A percentile compares a stretch with the other conserved stretches of the same genome.
Conservation (phyloP, 805 yeast genomes). For the Candida nanaspora region DNA sequence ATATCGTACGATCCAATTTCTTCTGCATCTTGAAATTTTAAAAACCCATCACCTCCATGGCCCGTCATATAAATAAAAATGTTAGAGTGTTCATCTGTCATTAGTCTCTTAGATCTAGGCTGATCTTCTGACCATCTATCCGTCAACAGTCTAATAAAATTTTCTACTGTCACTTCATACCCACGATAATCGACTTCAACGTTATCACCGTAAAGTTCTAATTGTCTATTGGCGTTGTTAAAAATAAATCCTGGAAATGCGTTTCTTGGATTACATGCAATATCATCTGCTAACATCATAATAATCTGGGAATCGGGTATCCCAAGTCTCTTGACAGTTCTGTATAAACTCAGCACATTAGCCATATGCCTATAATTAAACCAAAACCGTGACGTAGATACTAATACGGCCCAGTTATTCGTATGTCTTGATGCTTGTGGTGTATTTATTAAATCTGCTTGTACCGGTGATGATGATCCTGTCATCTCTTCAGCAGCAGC, state of each 20-base stretch:
- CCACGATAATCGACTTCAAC: constrained; percentile 97
- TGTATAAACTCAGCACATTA: constrained; percentile 84
- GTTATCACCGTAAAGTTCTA: constrained; percentile 89
- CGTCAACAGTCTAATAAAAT: constrained; percentile 83
- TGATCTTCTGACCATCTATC: constrained; percentile 95
- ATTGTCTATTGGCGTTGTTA: constrained; percentile 85
- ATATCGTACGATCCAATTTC: constrained; percentile 92
- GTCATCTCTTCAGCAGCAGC: not conserved
- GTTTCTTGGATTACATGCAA: constrained; percentile 94
- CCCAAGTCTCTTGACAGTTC: constrained; percentile 93
- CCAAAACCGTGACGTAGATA: constrained; percentile 96
- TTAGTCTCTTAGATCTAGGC: constrained; percentile 82
- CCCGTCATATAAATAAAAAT: constrained; percentile 95
- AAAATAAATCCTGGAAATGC: constrained; percentile 94
- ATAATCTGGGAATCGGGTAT: constrained; percentile 98
- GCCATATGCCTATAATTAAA: constrained; percentile 98
- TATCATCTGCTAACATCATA: constrained; percentile 92
- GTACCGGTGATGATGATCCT: not conserved
- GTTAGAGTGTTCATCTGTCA: constrained; percentile 91
- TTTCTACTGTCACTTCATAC: constrained; percentile 96
- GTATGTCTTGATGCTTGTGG: constrained; percentile 41
- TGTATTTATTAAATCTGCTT: not conserved
- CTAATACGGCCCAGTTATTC: constrained; percentile 79
- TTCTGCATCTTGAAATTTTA: constrained; percentile 97
- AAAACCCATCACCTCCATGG: constrained; percentile 96